These are phyloP conservation scores for Lyophyllum shimeji DNA, from an alignment of 768 basidiomycete genomes.

Conservation along the genomic window DNA sequence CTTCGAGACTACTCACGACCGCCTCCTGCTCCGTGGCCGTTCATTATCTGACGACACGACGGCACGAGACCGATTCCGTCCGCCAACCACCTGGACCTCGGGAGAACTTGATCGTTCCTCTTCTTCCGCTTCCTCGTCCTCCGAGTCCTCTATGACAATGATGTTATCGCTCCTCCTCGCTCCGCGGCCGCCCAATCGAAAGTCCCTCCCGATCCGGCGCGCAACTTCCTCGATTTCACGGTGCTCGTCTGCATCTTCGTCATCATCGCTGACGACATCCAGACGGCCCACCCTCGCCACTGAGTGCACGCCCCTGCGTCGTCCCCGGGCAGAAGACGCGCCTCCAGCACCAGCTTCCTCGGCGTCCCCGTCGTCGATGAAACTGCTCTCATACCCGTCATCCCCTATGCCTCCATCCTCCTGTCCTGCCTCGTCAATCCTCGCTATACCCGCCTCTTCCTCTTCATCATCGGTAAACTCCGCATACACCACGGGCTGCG, in stretches of 20 bases:
- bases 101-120: not conserved
- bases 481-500: not conserved
- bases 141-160: constrained; percentile 4
- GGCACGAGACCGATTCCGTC: not conserved
- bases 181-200: not conserved
- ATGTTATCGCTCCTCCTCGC: not conserved
- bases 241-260: not conserved
- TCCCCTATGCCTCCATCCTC: constrained; percentile 27
- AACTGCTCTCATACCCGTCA: constrained; percentile 51
- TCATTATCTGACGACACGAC: not conserved
- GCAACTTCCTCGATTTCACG: not conserved
- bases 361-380: constrained; percentile 50
- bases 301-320: not conserved
- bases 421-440: constrained; percentile 14
- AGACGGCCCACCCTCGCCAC: not conserved
- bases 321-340: not conserved
- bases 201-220: not conserved
- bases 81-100: not conserved
- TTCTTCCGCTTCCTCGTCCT: constrained; percentile 5
- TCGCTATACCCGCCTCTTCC: constrained; percentile 7
- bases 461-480: constrained; percentile 15
- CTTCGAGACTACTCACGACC: not conserved
- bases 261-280: not conserved
- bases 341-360: not conserved
- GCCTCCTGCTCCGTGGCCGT: not conserved